phyloP scores from a whole-genome alignment of 495 filamentous ascomycete genomes.

The Penicillium pulvis region DNA sequence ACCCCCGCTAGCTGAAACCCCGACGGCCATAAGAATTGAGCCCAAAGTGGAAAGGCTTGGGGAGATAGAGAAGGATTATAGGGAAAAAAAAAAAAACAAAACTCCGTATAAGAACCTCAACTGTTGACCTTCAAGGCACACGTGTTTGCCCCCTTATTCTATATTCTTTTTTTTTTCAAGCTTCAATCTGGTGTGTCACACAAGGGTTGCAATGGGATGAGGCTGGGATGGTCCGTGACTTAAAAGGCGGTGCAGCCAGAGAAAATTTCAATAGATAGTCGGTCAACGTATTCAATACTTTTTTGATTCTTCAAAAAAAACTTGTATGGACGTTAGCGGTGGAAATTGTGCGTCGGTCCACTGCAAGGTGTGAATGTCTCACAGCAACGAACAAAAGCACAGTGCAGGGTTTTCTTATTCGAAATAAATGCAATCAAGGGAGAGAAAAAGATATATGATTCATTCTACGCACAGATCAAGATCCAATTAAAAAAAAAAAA shows the following conservation, averaged over 20 bases:
- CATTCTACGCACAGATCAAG: conserved; percentile 32
- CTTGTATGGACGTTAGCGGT: conserved; percentile 15
- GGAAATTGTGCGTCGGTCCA: conserved; percentile 23
- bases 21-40: conserved; percentile 44
- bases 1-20: conserved; percentile 34
- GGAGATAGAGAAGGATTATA: background rate
- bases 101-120: background rate
- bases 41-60: conserved; percentile 12
- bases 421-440: conserved; percentile 12
- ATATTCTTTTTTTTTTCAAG: conserved; percentile 1
- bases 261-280: conserved; percentile 14
- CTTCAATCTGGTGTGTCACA: conserved; percentile 28
- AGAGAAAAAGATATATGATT: conserved; percentile 17
- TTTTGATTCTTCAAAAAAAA: conserved; percentile 10
- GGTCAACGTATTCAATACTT: conserved; percentile 16
- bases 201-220: conserved; percentile 35
- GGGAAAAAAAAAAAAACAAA: conserved; percentile 6
- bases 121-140: background rate
- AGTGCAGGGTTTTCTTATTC: conserved; percentile 23
- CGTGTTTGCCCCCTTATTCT: conserved; percentile 6
- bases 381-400: conserved; percentile 29
- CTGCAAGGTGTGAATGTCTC: conserved; percentile 34
- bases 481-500: conserved; percentile 17
- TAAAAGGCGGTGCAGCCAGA: conserved; percentile 25
- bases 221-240: conserved; percentile 31